Conservation (phyloP, 192 early-diverging fungal species). For the Backusella australiensis region DNA sequence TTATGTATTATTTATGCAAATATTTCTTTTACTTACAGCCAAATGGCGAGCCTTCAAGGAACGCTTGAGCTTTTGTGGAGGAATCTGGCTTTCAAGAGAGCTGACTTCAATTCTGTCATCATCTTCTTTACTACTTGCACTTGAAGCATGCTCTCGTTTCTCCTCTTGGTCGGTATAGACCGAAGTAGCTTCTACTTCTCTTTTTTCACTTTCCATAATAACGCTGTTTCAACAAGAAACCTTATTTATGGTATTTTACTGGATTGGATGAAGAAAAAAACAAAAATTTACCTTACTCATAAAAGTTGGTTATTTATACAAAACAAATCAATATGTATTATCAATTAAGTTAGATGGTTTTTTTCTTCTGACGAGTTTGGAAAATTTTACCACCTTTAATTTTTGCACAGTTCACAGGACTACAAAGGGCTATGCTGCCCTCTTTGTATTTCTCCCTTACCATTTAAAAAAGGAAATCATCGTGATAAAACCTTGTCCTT, state of each 20-base stretch:
- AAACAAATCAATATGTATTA: not conserved
- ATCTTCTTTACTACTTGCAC: not conserved
- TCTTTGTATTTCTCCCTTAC: not conserved
- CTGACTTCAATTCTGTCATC: not conserved
- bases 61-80: conserved; percentile 12
- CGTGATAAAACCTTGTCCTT: not conserved
- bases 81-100: conserved; percentile 12
- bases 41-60: conserved; percentile 29
- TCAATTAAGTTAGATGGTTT: not conserved
- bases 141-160: not conserved
- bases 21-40: conserved; percentile 17
- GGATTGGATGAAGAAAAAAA: not conserved
- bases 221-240: not conserved
- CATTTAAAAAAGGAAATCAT: not conserved
- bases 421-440: not conserved
- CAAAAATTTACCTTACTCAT: not conserved
- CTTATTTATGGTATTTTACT: not conserved
- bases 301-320: not conserved
- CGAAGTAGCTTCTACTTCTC: conserved; percentile 6
- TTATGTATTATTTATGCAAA: not conserved
- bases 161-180: not conserved
- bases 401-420: not conserved
- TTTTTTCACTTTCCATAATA: conserved; percentile 5
- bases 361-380: not conserved
- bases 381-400: not conserved